Conservation (phyloP, 345 rosid genomes). For the Aquilaria malaccensis region DNA sequence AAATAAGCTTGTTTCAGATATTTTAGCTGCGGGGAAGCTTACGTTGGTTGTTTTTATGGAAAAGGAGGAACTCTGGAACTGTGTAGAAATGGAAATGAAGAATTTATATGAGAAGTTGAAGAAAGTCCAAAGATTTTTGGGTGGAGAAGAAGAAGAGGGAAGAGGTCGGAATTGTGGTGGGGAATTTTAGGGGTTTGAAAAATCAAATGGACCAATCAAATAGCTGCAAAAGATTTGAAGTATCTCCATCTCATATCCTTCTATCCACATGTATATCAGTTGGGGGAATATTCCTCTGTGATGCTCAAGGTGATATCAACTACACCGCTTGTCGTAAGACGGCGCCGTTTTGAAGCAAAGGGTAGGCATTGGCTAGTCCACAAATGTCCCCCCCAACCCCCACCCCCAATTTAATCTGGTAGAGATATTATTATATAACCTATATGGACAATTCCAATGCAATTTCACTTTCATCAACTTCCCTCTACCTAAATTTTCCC, state of each 20-base stretch:
- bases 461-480: too few relatives aligned
- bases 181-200: conserved; percentile 20
- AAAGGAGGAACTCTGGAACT: background rate
- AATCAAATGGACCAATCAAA: conserved; percentile 45
- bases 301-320: too few relatives aligned
- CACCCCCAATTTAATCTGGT: too few relatives aligned
- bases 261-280: conserved; percentile 47
- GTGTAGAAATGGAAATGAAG: conserved; percentile 13
- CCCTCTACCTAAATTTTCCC: too few relatives aligned
- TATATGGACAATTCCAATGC: too few relatives aligned
- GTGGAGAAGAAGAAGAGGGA: conserved; percentile 19
- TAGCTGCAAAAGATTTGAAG: conserved; percentile 48
- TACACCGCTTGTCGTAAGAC: too few relatives aligned
- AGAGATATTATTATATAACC: too few relatives aligned
- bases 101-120: conserved; percentile 4
- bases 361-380: too few relatives aligned
- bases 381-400: too few relatives aligned
- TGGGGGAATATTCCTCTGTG: background rate
- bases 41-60: background rate
- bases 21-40: background rate
- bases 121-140: background rate
- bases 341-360: too few relatives aligned
- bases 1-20: conserved; percentile 11
- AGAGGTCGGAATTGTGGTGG: conserved; percentile 27
- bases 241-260: conserved; percentile 52